A percentile compares a stretch with the other conserved stretches of the same genome.
Evolutionary conservation across 1,139 yeast genomes (phyloP).

Genomic region (Kodamaea suecica): DNA sequence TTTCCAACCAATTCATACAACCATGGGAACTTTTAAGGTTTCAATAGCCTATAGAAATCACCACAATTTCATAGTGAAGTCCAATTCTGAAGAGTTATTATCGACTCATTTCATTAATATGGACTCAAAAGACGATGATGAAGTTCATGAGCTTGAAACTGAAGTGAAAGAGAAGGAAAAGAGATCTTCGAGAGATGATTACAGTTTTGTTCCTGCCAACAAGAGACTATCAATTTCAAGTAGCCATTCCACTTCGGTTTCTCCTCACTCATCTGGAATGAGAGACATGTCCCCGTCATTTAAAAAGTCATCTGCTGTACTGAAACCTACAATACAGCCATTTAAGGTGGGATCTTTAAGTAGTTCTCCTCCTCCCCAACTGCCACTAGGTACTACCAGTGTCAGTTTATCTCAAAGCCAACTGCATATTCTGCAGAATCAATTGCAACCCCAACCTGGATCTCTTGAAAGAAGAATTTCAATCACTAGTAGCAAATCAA

Average conservation of each 20-base stretch:
- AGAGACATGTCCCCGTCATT: constrained; percentile 8
- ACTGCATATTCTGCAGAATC: constrained; percentile 19
- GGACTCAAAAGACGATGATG: constrained; percentile 2
- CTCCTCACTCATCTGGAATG: constrained; percentile 26
- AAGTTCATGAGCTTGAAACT: neutral
- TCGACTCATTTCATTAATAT: constrained; percentile 48
- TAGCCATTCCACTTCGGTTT: constrained; percentile 25
- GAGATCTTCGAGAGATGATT: neutral
- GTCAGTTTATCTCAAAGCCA: constrained; percentile 13
- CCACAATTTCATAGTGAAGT: constrained; percentile 62
- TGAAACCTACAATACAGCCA: constrained; percentile 48
- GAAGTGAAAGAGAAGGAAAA: constrained; percentile 5
- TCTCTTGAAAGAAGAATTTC: constrained; percentile 40
- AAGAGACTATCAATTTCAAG: constrained; percentile 16
- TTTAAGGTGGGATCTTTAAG: constrained; percentile 63
- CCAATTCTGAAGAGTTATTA: constrained; percentile 56
- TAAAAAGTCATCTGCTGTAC: constrained; percentile 19
- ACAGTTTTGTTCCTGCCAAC: constrained; percentile 9
- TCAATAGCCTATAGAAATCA: constrained; percentile 79
- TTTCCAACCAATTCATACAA: constrained; percentile 69
- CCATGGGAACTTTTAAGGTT: constrained; percentile 67
- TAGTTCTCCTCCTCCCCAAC: constrained; percentile 39
- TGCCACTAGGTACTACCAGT: constrained; percentile 13
- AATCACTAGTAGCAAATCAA: constrained; percentile 46
- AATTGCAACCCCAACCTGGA: constrained; percentile 1